Evolutionary conservation across 176 grass and related monocot genomes (phyloP).

Genomic region (Aegilops bicornis): DNA sequence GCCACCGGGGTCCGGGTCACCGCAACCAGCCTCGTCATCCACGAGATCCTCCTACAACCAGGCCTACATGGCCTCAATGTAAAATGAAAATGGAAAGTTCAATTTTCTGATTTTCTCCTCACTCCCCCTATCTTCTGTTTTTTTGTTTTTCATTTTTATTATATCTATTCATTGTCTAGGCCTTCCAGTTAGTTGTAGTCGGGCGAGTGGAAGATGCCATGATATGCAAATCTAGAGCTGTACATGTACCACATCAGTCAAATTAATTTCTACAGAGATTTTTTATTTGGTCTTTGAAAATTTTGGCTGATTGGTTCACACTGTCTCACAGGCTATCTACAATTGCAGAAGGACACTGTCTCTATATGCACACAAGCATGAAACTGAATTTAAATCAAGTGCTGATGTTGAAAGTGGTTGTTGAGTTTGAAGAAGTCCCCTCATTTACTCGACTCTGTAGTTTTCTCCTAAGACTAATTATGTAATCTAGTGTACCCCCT

Average conservation of each 20-base stretch:
- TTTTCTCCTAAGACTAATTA: too few species aligned
- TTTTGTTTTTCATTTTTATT: too few species aligned
- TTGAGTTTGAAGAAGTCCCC: neutral
- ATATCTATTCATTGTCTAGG: too few species aligned
- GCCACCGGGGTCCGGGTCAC: constrained; percentile 56
- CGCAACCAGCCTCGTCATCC: neutral
- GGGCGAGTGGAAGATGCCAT: constrained; percentile 26
- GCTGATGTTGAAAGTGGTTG: neutral
- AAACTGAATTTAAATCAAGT: neutral
- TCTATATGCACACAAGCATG: neutral
- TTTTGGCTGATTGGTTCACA: neutral
- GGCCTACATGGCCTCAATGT: constrained; percentile 21
- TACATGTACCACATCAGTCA: constrained; percentile 2
- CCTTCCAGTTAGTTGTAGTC: too few species aligned
- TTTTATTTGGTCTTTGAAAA: neutral
- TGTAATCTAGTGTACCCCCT: too few species aligned
- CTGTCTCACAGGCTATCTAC: neutral
- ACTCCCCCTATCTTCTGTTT: neutral
- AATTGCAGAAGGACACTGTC: neutral
- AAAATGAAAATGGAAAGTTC: neutral
- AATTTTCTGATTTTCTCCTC: neutral
- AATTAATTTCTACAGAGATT: neutral
- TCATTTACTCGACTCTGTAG: too few species aligned
- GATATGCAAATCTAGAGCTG: constrained; percentile 18
- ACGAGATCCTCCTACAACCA: constrained; percentile 45